Evolutionary conservation across 1,284 basidiomycete genomes (phyloP), one percentile per base, ranked within the genome.

Genomic region (Trametes versicolor): DNA sequence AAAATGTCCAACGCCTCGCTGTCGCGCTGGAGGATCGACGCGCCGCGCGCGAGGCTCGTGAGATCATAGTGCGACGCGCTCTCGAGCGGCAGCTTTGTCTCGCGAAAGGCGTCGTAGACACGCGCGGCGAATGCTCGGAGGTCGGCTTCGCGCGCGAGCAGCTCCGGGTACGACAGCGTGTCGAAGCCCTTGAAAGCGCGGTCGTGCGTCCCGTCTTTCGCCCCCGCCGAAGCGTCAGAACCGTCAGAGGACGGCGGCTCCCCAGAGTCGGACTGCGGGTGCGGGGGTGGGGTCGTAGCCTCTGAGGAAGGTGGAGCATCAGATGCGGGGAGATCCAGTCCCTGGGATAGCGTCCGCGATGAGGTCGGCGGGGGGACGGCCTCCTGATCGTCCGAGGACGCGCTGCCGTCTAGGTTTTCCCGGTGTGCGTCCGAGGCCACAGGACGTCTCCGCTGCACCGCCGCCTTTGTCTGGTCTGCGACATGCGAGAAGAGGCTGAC

Each of bases 11-110:
- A 80, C 2, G 86, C 88, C 47, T 82, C 78, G 45, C 71, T 56
- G 67, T 82, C 74, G 55, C 81, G 73, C n/a, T 85, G 87, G 27
- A 87, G 74, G 64, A 90, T 80, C 69, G 90, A 87, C 72, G 83
- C 83, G 23, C 84, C 87, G 65, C 89, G 83, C 2, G 89, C 87
- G 45, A 89, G 78, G 13, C 88, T 83, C 60, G 85, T 91, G 62
- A 92, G 72, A 60, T 81, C 77, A 62, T 74, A 76, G 74, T 88
- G 89, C 48, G 76, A 69, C 2, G 86, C 85, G n/a, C 75, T 57
- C 21, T 75, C 65, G 50, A 91, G 71, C 4, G 89, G 85, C 39
- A 77, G 71, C 71, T 86, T 82, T 48, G 74, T 71, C 36, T 72
- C 58, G 29, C 72, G 75, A 74, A 81, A 92, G 51, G 78, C 77